Evolutionary conservation across 2,329 filamentous ascomycete genomes (phyloP), one percentile per base, ranked within the genome.

Genomic region (Penicillium sp.): DNA sequence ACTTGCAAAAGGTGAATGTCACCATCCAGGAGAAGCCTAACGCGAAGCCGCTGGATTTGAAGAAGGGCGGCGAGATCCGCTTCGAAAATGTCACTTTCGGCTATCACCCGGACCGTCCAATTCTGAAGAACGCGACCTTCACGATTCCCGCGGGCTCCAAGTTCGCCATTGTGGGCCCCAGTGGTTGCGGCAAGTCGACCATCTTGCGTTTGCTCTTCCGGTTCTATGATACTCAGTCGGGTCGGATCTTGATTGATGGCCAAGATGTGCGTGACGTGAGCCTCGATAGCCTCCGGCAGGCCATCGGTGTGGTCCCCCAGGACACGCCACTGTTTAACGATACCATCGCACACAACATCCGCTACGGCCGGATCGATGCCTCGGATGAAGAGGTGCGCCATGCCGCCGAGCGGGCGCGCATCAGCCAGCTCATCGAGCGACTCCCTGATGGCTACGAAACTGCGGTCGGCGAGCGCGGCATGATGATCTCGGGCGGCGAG

Each of bases 271-370:
- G 91, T 43, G 84, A 92, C 60, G 89, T 99, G 1, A 88, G 84
- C 11, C 77, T 98, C 1, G 92, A 96, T 56, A 96, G 91, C 38
- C 81, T 99, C 30, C 88, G 95, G 6, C 87, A 86, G 65, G 85
- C 90, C 2, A 98, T 99, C 65, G 95, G 95, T 25, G 94, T 99
- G 16, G 95, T 99, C 0, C 95, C 95, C 0, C 96, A 99, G 75
- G 95, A 99, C 70, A 98, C 95, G 0, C 93, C 95, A 0, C 83
- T 99, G 1, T 99, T 99, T 82, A 99, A 99, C 75, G 93, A 97
- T 72, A 95, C 93, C 0, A 94, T 99, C 60, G 90, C 91, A 73
- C 92, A 97, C 76, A 99, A 99, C 75, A 97, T 99, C 71, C 89
- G 88, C 64, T 99, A 99, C 75, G 95, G 95, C 54, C 86, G 90